Evolutionary conservation across 2,329 filamentous ascomycete species (phyloP).

Genomic region (Fonsecaea nubica): DNA sequence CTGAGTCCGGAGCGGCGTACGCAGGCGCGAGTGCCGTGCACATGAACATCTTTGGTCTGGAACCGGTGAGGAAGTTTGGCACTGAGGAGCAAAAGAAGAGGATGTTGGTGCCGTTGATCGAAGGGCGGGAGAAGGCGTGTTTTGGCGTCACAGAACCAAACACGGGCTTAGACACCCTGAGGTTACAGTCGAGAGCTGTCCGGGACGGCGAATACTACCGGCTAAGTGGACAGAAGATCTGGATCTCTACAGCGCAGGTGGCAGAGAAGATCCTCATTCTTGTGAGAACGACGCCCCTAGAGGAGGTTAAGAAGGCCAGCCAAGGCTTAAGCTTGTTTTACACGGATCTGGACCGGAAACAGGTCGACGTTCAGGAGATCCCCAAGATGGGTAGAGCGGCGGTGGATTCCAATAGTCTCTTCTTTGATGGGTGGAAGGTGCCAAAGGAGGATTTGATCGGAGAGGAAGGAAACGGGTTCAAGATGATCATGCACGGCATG

Average conservation of each 20-base stretch:
- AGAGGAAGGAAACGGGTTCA: slow-evolving; percentile 53
- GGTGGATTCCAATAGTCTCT: slow-evolving; percentile 54
- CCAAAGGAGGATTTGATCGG: slow-evolving; percentile 51
- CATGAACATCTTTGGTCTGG: slow-evolving; percentile 58
- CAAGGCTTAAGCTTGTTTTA: slow-evolving; percentile 56
- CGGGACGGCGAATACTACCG: slow-evolving; percentile 44
- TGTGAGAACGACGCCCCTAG: slow-evolving; percentile 50
- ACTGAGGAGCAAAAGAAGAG: slow-evolving; percentile 51
- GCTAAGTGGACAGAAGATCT: slow-evolving; percentile 53
- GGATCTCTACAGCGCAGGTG: slow-evolving; percentile 55
- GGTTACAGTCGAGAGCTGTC: slow-evolving; percentile 48
- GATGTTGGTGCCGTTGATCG: slow-evolving; percentile 50
- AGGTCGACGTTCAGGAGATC: slow-evolving; percentile 53
- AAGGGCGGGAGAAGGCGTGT: slow-evolving; percentile 51
- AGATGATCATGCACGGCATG: slow-evolving; percentile 52
- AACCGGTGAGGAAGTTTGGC: slow-evolving; percentile 55
- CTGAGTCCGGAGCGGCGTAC: slow-evolving; percentile 54
- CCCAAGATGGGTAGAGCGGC: slow-evolving; percentile 55
- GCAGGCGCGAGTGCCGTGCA: slow-evolving; percentile 53
- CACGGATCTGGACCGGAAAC: slow-evolving; percentile 49
- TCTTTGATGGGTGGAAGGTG: slow-evolving; percentile 54
- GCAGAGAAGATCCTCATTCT: slow-evolving; percentile 55
- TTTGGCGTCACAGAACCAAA: slow-evolving; percentile 55
- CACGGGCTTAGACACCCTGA: slow-evolving; percentile 53
- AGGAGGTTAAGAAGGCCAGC: slow-evolving; percentile 51